Evolutionary conservation across 257 asterid species (phyloP).

Genomic region (Echium plantagineum): DNA sequence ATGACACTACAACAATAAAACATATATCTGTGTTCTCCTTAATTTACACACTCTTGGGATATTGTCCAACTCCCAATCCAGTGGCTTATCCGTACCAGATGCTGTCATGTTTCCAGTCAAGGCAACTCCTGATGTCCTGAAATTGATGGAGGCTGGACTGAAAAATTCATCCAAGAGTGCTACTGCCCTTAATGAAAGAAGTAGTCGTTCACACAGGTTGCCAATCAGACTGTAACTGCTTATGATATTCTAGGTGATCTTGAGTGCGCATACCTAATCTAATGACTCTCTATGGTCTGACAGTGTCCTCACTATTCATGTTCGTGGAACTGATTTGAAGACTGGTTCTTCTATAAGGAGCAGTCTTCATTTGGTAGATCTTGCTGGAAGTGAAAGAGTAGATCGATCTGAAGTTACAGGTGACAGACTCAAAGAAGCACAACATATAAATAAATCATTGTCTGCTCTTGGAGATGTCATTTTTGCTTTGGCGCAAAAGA

Average conservation of each 20-base stretch:
- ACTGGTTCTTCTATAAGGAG: constrained; percentile 54
- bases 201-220: constrained; percentile 96
- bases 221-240: neutral
- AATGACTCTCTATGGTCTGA: neutral
- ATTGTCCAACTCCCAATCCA: constrained; percentile 46
- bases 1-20: too few species aligned
- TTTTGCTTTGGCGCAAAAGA: constrained; percentile 77
- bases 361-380: constrained; percentile 96
- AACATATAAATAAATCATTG: constrained; percentile 82
- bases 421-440: constrained; percentile 92
- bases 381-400: constrained; percentile 96
- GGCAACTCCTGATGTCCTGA: constrained; percentile 51
- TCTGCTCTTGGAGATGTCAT: constrained; percentile 98
- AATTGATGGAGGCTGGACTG: constrained; percentile 65
- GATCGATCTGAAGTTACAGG: constrained; percentile 97
- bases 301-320: constrained; percentile 80
- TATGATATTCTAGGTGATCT: neutral
- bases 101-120: constrained; percentile 60
- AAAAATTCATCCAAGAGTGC: constrained; percentile 75
- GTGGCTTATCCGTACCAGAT: constrained; percentile 86
- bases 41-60: constrained; percentile 85
- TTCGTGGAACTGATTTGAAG: constrained; percentile 52
- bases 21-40: constrained; percentile 32
- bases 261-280: neutral
- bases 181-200: constrained; percentile 84